Percentiles rank a stretch among this genome's conserved stretches.
phyloP scores from a whole-genome alignment of 1,139 yeast genomes.

The Suhomyces anneliseae region DNA sequence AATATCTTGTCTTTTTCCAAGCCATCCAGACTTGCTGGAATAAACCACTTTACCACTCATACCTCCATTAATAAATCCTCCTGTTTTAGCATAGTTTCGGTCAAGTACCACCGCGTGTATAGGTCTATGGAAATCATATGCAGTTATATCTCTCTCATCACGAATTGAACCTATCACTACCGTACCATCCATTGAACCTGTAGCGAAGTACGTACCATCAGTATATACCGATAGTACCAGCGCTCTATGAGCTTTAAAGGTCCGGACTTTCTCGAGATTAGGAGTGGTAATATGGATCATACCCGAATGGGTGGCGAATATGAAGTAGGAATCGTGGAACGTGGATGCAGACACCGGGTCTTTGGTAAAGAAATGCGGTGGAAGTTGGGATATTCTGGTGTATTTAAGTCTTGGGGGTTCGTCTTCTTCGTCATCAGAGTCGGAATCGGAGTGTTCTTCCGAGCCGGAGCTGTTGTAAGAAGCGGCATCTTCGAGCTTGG shows the following conservation, averaged over 20 bases:
- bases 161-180: conserved; percentile 73
- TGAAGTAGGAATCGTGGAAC: conserved; percentile 58
- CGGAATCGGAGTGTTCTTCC: neutral
- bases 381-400: conserved; percentile 60
- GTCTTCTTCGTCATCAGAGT: conserved; percentile 18
- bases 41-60: conserved; percentile 80
- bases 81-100: conserved; percentile 58
- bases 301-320: conserved; percentile 92
- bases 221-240: conserved; percentile 72
- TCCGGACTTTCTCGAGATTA: conserved; percentile 58
- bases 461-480: neutral
- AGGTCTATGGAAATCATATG: conserved; percentile 85
- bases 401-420: conserved; percentile 77
- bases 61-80: conserved; percentile 83
- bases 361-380: conserved; percentile 62
- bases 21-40: conserved; percentile 75
- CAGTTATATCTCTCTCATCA: conserved; percentile 65
- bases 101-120: conserved; percentile 85
- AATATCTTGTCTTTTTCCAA: conserved; percentile 75
- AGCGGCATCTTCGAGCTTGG: too few relatives aligned
- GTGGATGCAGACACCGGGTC: conserved; percentile 77
- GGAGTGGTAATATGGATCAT: conserved; percentile 65
- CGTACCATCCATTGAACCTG: conserved; percentile 93
- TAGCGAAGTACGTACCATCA: conserved; percentile 74
- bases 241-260: conserved; percentile 83